A percentile compares a stretch with the other conserved stretches of the same genome.
Conservation (phyloP, 2,329 filamentous ascomycete species). For the Colletotrichum gigasporum region DNA sequence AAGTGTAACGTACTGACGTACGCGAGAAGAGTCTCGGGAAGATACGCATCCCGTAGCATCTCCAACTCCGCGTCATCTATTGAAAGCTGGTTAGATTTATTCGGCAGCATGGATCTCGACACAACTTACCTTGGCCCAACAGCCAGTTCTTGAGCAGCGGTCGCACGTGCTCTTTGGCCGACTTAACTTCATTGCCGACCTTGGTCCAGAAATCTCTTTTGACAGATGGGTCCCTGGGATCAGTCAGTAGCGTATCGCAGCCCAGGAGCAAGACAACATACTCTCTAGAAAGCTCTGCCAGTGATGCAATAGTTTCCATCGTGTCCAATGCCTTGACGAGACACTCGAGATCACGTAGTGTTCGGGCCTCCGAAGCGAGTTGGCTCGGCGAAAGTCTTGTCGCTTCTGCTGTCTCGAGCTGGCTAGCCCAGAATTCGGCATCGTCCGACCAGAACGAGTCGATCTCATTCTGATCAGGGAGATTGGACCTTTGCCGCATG, state of each 20-base stretch:
- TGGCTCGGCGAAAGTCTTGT: slow-evolving; percentile 49
- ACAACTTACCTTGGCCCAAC: slow-evolving; percentile 61
- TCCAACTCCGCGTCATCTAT: slow-evolving; percentile 59
- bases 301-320: slow-evolving; percentile 72
- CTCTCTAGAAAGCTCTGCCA: slow-evolving; percentile 62
- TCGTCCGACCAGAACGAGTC: slow-evolving; percentile 48
- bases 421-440: slow-evolving; percentile 49
- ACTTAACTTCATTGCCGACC: slow-evolving; percentile 64
- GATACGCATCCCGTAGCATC: slow-evolving; percentile 77
- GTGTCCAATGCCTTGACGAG: slow-evolving; percentile 72
- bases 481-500: slow-evolving; percentile 50
- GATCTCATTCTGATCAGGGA: slow-evolving; percentile 47
- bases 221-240: slow-evolving; percentile 40
- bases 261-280: slow-evolving; percentile 45
- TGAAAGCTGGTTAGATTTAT: neutral
- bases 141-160: slow-evolving; percentile 75
- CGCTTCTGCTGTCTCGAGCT: slow-evolving; percentile 47
- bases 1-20: slow-evolving; percentile 86
- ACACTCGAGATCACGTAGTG: slow-evolving; percentile 74
- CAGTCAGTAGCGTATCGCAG: slow-evolving; percentile 37
- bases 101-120: neutral
- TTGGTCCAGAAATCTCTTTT: slow-evolving; percentile 62
- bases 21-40: slow-evolving; percentile 86
- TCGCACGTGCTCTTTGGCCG: slow-evolving; percentile 64
- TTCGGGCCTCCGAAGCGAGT: slow-evolving; percentile 65